Evolutionary conservation across 1,139 yeast genomes (phyloP).

Genomic region (Yamadazyma songkhlaensis): DNA sequence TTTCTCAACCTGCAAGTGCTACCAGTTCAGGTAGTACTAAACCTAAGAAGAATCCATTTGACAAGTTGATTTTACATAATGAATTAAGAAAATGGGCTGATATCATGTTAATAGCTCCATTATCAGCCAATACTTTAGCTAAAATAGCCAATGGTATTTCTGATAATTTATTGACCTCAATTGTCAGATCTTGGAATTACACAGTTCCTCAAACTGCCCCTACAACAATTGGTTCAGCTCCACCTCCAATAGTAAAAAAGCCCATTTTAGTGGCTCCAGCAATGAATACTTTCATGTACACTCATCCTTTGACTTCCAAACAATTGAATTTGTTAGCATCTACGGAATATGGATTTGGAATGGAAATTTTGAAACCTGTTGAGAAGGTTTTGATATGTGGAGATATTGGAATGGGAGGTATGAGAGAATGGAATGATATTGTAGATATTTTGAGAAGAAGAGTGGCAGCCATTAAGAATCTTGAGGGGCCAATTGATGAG

Average conservation of each 20-base stretch:
- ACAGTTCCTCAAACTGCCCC: constrained; percentile 12
- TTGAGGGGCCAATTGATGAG: constrained; percentile 29
- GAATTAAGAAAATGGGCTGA: constrained; percentile 96
- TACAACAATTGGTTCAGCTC: constrained; percentile 6
- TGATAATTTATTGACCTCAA: constrained; percentile 82
- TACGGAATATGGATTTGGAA: constrained; percentile 44
- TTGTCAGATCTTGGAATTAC: constrained; percentile 91
- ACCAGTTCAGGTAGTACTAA: constrained; percentile 14
- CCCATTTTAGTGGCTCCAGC: constrained; percentile 95
- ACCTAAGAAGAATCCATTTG: constrained; percentile 38
- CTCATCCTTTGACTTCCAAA: constrained; percentile 87
- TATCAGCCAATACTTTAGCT: constrained; percentile 91
- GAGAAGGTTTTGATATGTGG: constrained; percentile 94
- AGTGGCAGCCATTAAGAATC: constrained; percentile 33
- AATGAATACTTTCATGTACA: constrained; percentile 95
- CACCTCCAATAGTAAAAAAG: constrained; percentile 31
- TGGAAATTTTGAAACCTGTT: constrained; percentile 84
- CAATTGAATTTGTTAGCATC: constrained; percentile 60
- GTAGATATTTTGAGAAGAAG: constrained; percentile 72
- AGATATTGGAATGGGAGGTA: constrained; percentile 97
- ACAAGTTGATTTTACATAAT: constrained; percentile 66
- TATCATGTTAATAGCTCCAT: constrained; percentile 83
- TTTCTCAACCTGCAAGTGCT: background rate
- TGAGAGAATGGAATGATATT: constrained; percentile 95
- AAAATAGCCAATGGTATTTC: constrained; percentile 89